phyloP scores from a whole-genome alignment of 2,329 filamentous ascomycete species.

The Phyllosticta citribraziliensis region DNA sequence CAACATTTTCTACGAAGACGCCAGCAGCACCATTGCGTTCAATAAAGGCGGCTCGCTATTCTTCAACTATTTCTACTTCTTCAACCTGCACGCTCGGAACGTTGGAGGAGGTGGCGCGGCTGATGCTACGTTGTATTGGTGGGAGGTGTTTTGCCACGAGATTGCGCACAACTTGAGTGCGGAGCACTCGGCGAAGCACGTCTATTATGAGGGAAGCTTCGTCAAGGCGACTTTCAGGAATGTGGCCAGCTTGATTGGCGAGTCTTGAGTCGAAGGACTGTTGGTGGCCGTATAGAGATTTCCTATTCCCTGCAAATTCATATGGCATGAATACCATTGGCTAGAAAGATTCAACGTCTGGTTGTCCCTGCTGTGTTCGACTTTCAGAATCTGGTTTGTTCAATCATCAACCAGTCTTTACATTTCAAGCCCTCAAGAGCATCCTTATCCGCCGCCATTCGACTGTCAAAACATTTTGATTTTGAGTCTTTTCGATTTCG shows the following conservation, averaged over 20 bases:
- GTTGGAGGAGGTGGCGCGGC: constrained; percentile 31
- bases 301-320: not conserved
- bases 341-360: too few species aligned
- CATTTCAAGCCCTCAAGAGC: too few species aligned
- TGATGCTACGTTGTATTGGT: constrained; percentile 80
- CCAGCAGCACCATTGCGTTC: constrained; percentile 59
- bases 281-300: not conserved
- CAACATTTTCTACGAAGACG: constrained; percentile 46
- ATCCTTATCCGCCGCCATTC: too few species aligned
- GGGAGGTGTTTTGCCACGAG: constrained; percentile 91
- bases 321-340: too few species aligned
- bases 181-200: constrained; percentile 43
- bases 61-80: constrained; percentile 84
- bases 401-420: too few species aligned
- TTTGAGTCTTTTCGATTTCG: too few species aligned
- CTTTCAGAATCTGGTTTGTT: too few species aligned
- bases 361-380: too few species aligned
- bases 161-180: constrained; percentile 84
- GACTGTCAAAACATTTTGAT: too few species aligned
- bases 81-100: constrained; percentile 59
- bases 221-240: constrained; percentile 4
- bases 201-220: constrained; percentile 10
- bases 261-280: not conserved
- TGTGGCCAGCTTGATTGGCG: constrained; percentile 1
- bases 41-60: constrained; percentile 82